Conservation (phyloP, 441 rosid genomes). For the Euphorbia corollata region DNA sequence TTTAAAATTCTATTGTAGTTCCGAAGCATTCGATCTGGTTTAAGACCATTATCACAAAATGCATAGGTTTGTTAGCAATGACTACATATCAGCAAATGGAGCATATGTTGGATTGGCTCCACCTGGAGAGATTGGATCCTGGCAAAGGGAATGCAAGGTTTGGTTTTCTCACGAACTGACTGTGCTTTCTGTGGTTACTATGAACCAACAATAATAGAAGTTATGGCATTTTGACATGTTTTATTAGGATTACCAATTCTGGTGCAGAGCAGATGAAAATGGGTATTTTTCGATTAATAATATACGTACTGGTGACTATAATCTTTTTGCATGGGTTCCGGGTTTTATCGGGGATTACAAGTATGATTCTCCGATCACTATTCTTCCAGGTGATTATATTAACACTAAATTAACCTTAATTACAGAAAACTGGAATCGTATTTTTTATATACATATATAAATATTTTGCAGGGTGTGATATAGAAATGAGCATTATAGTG, state of each 20-base stretch:
- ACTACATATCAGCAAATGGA: slow-evolving; percentile 34
- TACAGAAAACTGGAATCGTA: not conserved
- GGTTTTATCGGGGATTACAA: slow-evolving; percentile 54
- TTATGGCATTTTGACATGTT: not conserved
- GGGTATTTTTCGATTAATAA: slow-evolving; percentile 41
- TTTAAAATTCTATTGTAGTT: too few relatives aligned
- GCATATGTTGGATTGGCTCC: slow-evolving; percentile 62
- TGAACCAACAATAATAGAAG: not conserved
- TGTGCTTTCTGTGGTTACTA: not conserved
- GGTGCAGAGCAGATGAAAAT: slow-evolving; percentile 41
- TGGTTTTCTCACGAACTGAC: not conserved
- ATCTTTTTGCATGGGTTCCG: slow-evolving; percentile 55
- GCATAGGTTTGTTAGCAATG: slow-evolving; percentile 41
- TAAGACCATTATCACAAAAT: too few relatives aligned
- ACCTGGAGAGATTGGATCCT: slow-evolving; percentile 65
- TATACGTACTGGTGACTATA: slow-evolving; percentile 33
- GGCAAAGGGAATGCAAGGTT: slow-evolving; percentile 82
- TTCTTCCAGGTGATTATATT: slow-evolving; percentile 29
- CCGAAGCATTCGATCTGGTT: not conserved
- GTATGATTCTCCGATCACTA: slow-evolving; percentile 26
- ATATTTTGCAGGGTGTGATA: slow-evolving; percentile 34
- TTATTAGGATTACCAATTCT: slow-evolving; percentile 42
- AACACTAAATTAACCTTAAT: not conserved
- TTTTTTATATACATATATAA: too few relatives aligned
- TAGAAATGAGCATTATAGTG: slow-evolving; percentile 44